A percentile compares a stretch with the other conserved stretches of the same genome.
Conservation (phyloP, 2,329 filamentous ascomycete species). For the Passalora sequoiae region DNA sequence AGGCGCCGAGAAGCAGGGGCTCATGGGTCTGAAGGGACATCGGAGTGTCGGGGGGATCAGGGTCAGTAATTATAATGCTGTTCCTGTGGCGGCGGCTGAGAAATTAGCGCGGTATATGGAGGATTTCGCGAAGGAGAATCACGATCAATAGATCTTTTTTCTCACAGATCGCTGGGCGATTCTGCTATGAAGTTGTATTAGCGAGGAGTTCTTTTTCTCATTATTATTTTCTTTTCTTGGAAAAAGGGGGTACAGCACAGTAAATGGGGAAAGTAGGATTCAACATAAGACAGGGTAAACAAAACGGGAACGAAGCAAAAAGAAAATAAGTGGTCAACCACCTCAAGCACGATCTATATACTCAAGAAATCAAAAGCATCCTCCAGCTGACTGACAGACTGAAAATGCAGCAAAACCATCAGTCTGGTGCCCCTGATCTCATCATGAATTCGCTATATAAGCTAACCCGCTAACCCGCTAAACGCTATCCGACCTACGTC, state of each 20-base stretch:
- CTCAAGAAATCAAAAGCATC: too few species aligned
- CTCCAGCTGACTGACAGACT: too few species aligned
- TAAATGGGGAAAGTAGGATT: constrained; percentile 1
- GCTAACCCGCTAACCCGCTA: too few species aligned
- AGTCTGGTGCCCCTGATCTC: too few species aligned
- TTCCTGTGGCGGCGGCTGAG: constrained; percentile 61
- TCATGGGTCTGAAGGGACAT: constrained; percentile 84
- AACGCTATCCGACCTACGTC: too few species aligned
- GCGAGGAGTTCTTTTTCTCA: constrained; percentile 7
- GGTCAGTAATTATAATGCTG: constrained; percentile 83
- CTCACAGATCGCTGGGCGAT: constrained; percentile 38
- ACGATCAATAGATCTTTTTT: too few species aligned
- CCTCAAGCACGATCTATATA: too few species aligned
- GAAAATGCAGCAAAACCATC: too few species aligned
- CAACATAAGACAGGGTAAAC: too few species aligned
- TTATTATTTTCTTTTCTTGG: too few species aligned
- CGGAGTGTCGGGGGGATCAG: constrained; percentile 81
- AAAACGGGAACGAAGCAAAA: neutral
- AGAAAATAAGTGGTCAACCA: constrained; percentile 4
- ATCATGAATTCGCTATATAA: too few species aligned
- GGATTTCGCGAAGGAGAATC: constrained; percentile 47
- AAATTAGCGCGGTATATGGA: constrained; percentile 63
- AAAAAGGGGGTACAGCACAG: too few species aligned
- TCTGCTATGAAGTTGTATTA: constrained; percentile 4
- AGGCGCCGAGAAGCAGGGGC: constrained; percentile 60